Percentiles rank a stretch among this genome's conserved stretches.
Evolutionary conservation across 2,329 filamentous ascomycete species (phyloP).

Genomic region (Allantophomopsis lycopodina): DNA sequence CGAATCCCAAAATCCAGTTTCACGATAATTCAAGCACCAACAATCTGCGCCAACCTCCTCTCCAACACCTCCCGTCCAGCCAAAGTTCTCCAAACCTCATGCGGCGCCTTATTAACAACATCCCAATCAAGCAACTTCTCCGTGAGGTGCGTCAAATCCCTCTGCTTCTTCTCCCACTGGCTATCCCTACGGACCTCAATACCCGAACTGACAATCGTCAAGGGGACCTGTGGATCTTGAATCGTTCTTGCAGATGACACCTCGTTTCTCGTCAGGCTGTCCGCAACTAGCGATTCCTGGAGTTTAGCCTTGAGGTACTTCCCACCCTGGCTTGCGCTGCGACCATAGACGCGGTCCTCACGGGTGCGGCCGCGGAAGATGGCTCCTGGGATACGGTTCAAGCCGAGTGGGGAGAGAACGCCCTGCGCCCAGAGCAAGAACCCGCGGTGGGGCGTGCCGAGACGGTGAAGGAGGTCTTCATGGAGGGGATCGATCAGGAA

Average conservation of each 20-base stretch:
- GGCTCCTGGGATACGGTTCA: slow-evolving; percentile 68
- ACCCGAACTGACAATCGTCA: slow-evolving; percentile 76
- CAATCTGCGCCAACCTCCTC: slow-evolving; percentile 59
- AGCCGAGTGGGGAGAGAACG: slow-evolving; percentile 72
- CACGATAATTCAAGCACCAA: too few species aligned
- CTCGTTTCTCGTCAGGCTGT: slow-evolving; percentile 73
- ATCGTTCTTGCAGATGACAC: slow-evolving; percentile 67
- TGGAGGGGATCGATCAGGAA: slow-evolving; percentile 82
- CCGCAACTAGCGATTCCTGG: slow-evolving; percentile 83
- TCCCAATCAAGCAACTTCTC: slow-evolving; percentile 73
- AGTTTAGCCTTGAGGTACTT: slow-evolving; percentile 83
- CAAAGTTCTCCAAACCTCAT: slow-evolving; percentile 69
- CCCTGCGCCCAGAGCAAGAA: slow-evolving; percentile 82
- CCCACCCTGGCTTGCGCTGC: slow-evolving; percentile 62
- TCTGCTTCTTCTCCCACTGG: slow-evolving; percentile 73
- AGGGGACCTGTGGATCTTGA: slow-evolving; percentile 58
- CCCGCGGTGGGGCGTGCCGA: slow-evolving; percentile 56
- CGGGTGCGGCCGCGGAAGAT: slow-evolving; percentile 69
- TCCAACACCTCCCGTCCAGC: slow-evolving; percentile 66
- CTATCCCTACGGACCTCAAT: slow-evolving; percentile 49
- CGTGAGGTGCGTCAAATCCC: slow-evolving; percentile 70
- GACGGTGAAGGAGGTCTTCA: slow-evolving; percentile 63
- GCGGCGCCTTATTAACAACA: slow-evolving; percentile 70
- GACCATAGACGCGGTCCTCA: slow-evolving; percentile 75
- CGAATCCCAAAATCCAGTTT: too few species aligned